Evolutionary conservation across 371 early-diverging fungal species (phyloP).

Genomic region (Syncephalastrum racemosum): DNA sequence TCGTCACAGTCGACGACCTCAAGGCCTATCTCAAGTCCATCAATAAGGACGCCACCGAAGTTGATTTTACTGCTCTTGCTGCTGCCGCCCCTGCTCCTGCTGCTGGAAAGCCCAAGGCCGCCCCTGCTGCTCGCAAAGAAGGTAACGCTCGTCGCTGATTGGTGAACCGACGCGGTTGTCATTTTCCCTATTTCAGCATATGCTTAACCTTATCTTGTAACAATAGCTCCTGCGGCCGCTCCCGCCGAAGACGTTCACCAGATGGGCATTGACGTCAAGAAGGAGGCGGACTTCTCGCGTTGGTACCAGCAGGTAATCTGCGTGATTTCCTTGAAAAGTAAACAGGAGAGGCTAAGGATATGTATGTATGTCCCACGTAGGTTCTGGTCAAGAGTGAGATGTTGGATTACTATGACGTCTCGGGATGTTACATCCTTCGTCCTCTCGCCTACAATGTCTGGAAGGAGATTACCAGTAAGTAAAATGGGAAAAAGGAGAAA

Average conservation of each 20-base stretch:
- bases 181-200: not conserved
- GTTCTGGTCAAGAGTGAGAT: conserved; percentile 95
- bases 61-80: conserved; percentile 50
- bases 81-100: conserved; percentile 37
- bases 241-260: conserved; percentile 55
- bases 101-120: conserved; percentile 23
- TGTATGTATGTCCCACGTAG: conserved; percentile 23
- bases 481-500: not conserved
- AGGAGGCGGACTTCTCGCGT: conserved; percentile 90
- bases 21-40: conserved; percentile 43
- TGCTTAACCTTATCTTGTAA: conserved; percentile 1
- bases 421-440: conserved; percentile 99
- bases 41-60: conserved; percentile 34
- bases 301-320: conserved; percentile 91
- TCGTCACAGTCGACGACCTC: conserved; percentile 51
- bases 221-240: conserved; percentile 19
- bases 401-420: conserved; percentile 99
- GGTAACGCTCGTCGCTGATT: conserved; percentile 22
- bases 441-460: conserved; percentile 98
- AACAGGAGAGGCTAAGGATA: not conserved
- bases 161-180: not conserved
- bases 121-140: conserved; percentile 31
- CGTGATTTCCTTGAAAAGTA: not conserved
- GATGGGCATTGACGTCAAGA: conserved; percentile 93
- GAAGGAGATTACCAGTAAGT: conserved; percentile 90